Percentiles rank a stretch among this genome's conserved stretches.
Conservation (phyloP, 306 rosid genomes). For the Cicer bijugum region DNA sequence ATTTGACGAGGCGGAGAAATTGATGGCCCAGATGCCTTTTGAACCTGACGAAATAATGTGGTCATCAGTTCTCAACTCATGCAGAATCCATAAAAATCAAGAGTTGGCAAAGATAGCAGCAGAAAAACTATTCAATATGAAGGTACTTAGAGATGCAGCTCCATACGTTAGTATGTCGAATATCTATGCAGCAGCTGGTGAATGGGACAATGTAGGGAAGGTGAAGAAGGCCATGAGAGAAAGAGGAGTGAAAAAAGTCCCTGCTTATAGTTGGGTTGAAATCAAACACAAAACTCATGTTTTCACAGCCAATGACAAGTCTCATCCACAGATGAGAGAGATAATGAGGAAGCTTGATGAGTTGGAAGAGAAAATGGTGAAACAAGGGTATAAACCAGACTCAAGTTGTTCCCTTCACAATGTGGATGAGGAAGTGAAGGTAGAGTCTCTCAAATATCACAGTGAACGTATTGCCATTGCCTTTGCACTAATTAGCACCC, state of each 20-base stretch:
- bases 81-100: constrained; percentile 84
- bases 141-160: constrained; percentile 70
- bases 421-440: constrained; percentile 65
- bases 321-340: constrained; percentile 65
- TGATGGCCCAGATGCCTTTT: constrained; percentile 76
- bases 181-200: constrained; percentile 83
- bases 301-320: constrained; percentile 66
- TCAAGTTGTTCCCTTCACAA: constrained; percentile 78
- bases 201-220: constrained; percentile 81
- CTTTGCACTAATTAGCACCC: constrained; percentile 73
- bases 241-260: constrained; percentile 74
- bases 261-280: constrained; percentile 91
- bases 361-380: constrained; percentile 63
- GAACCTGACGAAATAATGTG: constrained; percentile 85
- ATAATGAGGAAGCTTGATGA: constrained; percentile 68
- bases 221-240: constrained; percentile 87
- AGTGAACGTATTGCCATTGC: constrained; percentile 94
- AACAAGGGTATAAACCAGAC: constrained; percentile 79
- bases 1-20: constrained; percentile 73
- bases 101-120: constrained; percentile 81
- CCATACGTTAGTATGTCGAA: constrained; percentile 83
- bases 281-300: constrained; percentile 69
- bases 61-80: constrained; percentile 83
- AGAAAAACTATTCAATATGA: constrained; percentile 68
- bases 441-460: constrained; percentile 80